A percentile compares a stretch with the other conserved stretches of the same genome.
These are phyloP conservation scores for Mangifera indica DNA, from an alignment of 345 rosid species.

Conservation along the genomic window DNA sequence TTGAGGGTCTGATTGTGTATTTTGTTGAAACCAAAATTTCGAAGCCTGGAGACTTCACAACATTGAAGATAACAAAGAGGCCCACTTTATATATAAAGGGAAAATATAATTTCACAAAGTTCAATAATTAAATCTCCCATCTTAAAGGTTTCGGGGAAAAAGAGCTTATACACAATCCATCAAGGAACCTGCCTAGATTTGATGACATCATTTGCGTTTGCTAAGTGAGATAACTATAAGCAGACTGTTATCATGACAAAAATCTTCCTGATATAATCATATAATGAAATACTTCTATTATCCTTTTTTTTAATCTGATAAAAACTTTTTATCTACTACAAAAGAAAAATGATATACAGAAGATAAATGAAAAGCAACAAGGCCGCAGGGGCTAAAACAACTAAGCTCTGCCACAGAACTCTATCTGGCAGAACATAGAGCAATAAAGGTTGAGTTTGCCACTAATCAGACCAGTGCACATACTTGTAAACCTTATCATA, in stretches of 20 bases:
- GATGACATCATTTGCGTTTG: not conserved
- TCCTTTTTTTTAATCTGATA: no score
- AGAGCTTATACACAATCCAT: not conserved
- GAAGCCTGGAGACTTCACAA: conserved; percentile 1
- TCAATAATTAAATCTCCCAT: not conserved
- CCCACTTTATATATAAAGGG: not conserved
- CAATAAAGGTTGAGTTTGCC: no score
- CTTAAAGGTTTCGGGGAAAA: not conserved
- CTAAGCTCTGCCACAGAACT: no score
- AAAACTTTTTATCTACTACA: not conserved
- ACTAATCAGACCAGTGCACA: no score
- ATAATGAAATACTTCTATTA: not conserved
- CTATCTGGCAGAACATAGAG: no score
- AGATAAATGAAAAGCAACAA: no score
- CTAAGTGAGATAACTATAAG: not conserved
- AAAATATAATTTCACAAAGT: no score
- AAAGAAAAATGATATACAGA: not conserved
- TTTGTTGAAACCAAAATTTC: not conserved
- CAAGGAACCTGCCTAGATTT: not conserved
- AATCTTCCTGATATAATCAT: not conserved
- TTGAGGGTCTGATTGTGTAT: no score
- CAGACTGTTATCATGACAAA: not conserved
- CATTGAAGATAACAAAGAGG: not conserved
- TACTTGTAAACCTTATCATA: no score
- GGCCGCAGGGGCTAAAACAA: no score